Evolutionary conservation across 805 yeast genomes (phyloP), one percentile per base, ranked within the genome.

Genomic region (Yarrowia phangngaensis): DNA sequence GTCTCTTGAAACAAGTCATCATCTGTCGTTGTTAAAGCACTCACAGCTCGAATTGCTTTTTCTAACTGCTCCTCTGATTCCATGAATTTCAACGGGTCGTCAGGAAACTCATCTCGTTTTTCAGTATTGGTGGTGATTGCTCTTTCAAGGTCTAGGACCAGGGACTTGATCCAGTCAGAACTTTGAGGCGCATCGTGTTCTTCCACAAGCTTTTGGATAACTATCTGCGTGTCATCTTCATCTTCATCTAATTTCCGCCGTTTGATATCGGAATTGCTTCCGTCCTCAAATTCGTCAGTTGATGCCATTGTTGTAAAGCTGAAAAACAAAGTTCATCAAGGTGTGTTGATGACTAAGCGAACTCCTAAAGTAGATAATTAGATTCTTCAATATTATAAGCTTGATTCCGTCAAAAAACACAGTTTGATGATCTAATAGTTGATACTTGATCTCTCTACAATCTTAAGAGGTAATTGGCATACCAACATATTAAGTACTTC

Each of bases 121-220:
- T 52, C 55, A 12, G 53, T 48, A 27, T 57, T 57, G 15, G 29
- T 22, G 7, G 47, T 30, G 14, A 55, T 36, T 4, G 58, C 56
- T 7, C 48, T 56, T 45, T 61, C 73, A 41, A 72, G 66, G 19
- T 38, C 35, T 2, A 38, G 19, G 36, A 33, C 51, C 5, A 55
- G 46, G 3, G 36, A 40, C 31, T 51, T 52, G 14, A 29, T 45
- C 28, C 55, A 26, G 14, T 24, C 29, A 12, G 20, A n/a, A 4
- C 27, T 24, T 13, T 8, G 6, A 13, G 14, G 20, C 4, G 6
- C 24, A 16, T 31, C 35, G 28, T 36, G 45, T 17, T 40, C 35
- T 11, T 40, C 47, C 28, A 40, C 33, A 8, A 29, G 12, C 8
- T 13, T 11, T 16, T 43, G 49, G 35, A 43, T 30, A 7, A 22